Evolutionary conservation across 176 grass and related monocot species (phyloP).

Genomic region (Ensete ventricosum): DNA sequence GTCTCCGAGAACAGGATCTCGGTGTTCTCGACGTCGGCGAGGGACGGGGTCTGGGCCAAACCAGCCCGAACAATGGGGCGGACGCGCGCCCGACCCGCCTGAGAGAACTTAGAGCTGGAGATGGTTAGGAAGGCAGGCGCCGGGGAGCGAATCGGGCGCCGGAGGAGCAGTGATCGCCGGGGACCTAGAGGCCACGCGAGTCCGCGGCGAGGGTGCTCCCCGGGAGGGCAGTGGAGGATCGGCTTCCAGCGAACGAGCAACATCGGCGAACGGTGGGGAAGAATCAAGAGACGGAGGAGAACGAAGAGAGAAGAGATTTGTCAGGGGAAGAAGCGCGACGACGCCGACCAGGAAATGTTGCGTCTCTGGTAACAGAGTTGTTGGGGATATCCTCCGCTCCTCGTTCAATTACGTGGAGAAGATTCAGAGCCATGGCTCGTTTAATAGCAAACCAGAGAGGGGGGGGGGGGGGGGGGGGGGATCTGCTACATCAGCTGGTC

Average conservation of each 20-base stretch:
- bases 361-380: background rate
- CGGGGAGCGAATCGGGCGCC: constrained; percentile 20
- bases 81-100: background rate
- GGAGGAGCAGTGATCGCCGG: background rate
- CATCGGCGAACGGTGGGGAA: constrained; percentile 19
- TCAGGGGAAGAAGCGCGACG: background rate
- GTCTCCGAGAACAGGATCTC: constrained; percentile 48
- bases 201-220: constrained; percentile 32
- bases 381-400: background rate
- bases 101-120: constrained; percentile 9
- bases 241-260: constrained; percentile 32
- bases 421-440: too few relatives aligned
- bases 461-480: too few relatives aligned
- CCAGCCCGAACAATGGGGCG: constrained; percentile 23
- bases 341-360: too few relatives aligned
- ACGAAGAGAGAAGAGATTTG: background rate
- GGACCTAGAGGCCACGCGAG: constrained; percentile 8
- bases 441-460: too few relatives aligned
- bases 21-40: constrained; percentile 21
- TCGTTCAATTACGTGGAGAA: too few relatives aligned
- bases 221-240: constrained; percentile 17
- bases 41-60: constrained; percentile 27
- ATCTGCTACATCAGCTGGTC: too few relatives aligned
- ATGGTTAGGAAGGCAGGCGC: constrained; percentile 6
- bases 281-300: background rate